Evolutionary conservation across 257 asterid species (phyloP).

Genomic region (Striga asiatica): DNA sequence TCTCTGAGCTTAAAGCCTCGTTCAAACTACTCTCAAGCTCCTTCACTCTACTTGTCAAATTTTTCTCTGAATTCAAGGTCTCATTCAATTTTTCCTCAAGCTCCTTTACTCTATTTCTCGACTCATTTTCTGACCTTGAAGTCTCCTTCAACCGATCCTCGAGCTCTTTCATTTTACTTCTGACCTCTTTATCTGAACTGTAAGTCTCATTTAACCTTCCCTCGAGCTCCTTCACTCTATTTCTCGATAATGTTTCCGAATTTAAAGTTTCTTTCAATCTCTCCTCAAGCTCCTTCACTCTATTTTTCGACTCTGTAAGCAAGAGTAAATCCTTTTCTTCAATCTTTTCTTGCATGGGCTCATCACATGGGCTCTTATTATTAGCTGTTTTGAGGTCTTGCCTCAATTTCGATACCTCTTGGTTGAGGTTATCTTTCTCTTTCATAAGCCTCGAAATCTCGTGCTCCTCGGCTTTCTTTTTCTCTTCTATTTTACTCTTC

Average conservation of each 20-base stretch:
- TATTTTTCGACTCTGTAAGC: not conserved
- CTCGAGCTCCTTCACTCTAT: slow-evolving; percentile 26
- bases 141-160: slow-evolving; percentile 36
- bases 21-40: slow-evolving; percentile 39
- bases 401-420: slow-evolving; percentile 21
- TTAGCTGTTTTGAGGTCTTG: slow-evolving; percentile 17
- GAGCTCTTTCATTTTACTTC: slow-evolving; percentile 34
- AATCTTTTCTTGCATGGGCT: slow-evolving; percentile 37
- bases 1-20: slow-evolving; percentile 23
- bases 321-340: slow-evolving; percentile 27
- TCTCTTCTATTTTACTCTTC: slow-evolving; percentile 27
- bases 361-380: slow-evolving; percentile 8
- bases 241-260: not conserved
- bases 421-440: slow-evolving; percentile 35
- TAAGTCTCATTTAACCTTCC: slow-evolving; percentile 34
- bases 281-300: not conserved
- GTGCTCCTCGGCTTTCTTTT: slow-evolving; percentile 28
- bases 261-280: not conserved
- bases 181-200: slow-evolving; percentile 27
- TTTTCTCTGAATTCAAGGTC: slow-evolving; percentile 21
- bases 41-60: slow-evolving; percentile 32
- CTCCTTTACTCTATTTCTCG: slow-evolving; percentile 36
- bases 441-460: slow-evolving; percentile 27
- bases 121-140: slow-evolving; percentile 25
- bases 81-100: slow-evolving; percentile 52